phyloP scores from a whole-genome alignment of 2,329 filamentous ascomycete genomes.

The Cordyceps javanica region DNA sequence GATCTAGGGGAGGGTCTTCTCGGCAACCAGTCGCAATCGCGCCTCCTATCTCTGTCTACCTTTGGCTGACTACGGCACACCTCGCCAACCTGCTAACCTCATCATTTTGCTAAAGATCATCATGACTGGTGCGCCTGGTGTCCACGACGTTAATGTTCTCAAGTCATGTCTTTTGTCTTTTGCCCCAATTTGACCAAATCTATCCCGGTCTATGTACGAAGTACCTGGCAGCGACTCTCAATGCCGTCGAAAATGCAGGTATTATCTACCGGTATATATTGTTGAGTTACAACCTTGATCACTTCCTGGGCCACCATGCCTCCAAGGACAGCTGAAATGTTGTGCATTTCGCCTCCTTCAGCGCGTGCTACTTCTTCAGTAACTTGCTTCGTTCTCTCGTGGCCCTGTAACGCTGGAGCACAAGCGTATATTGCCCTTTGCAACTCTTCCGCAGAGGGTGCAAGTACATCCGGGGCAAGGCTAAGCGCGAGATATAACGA shows the following conservation, averaged over 20 bases:
- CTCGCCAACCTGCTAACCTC: background rate
- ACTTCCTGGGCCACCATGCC: conserved; percentile 96
- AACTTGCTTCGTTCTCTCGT: conserved; percentile 45
- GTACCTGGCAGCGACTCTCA: conserved; percentile 52
- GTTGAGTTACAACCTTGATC: conserved; percentile 78
- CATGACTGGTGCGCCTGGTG: background rate
- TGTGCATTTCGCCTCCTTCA: conserved; percentile 82
- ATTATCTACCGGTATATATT: conserved; percentile 67
- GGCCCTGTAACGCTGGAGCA: conserved; percentile 41
- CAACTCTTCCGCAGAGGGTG: conserved; percentile 47
- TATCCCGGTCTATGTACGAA: conserved; percentile 38
- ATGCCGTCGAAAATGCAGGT: conserved; percentile 67
- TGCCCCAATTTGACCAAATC: background rate
- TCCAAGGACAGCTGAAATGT: conserved; percentile 79
- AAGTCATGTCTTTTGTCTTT: background rate
- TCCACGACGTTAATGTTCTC: too few species aligned
- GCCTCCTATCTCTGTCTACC: background rate
- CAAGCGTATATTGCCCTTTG: conserved; percentile 37
- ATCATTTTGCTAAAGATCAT: background rate
- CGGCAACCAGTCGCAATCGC: background rate
- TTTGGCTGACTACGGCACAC: background rate
- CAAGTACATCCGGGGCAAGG: conserved; percentile 41
- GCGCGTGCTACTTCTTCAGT: conserved; percentile 68
- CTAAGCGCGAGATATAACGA: conserved; percentile 63
- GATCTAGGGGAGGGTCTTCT: background rate